Evolutionary conservation across 805 yeast species (phyloP).

Genomic region (Candida suzukii): DNA sequence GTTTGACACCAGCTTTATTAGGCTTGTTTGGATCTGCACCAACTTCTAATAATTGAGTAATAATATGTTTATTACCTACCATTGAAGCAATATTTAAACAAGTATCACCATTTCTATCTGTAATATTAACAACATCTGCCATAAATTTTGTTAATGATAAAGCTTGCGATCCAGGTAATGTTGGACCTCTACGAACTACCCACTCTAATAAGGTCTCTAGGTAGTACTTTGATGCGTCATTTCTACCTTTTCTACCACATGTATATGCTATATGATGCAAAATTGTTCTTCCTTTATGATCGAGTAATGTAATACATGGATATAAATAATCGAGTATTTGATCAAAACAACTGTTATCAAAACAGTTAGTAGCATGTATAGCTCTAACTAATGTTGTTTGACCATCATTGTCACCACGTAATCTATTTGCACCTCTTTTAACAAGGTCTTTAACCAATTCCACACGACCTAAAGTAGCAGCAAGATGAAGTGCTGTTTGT

Average conservation of each 20-base stretch:
- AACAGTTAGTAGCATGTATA: conserved; percentile 75
- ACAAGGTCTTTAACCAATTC: conserved; percentile 65
- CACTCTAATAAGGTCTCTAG: conserved; percentile 68
- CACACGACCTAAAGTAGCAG: conserved; percentile 80
- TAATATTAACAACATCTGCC: conserved; percentile 73
- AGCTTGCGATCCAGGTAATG: conserved; percentile 34
- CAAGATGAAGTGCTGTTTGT: conserved; percentile 93
- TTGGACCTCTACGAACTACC: conserved; percentile 54
- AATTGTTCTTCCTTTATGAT: conserved; percentile 69
- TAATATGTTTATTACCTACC: conserved; percentile 74
- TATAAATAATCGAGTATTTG: conserved; percentile 64
- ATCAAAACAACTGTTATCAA: conserved; percentile 70
- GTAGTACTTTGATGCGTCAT: conserved; percentile 68
- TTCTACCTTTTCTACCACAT: conserved; percentile 69
- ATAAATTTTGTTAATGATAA: conserved; percentile 52
- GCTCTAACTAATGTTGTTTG: conserved; percentile 85
- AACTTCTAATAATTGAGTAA: conserved; percentile 72
- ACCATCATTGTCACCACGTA: conserved; percentile 72
- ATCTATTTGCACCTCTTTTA: conserved; percentile 57
- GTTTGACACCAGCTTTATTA: conserved; percentile 81
- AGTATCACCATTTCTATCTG: conserved; percentile 91
- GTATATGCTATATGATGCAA: conserved; percentile 82
- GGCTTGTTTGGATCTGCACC: conserved; percentile 80
- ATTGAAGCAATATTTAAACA: conserved; percentile 90
- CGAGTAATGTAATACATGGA: conserved; percentile 62